Conservation (phyloP, 2,329 filamentous ascomycete genomes). For the Calycina herbarum region DNA sequence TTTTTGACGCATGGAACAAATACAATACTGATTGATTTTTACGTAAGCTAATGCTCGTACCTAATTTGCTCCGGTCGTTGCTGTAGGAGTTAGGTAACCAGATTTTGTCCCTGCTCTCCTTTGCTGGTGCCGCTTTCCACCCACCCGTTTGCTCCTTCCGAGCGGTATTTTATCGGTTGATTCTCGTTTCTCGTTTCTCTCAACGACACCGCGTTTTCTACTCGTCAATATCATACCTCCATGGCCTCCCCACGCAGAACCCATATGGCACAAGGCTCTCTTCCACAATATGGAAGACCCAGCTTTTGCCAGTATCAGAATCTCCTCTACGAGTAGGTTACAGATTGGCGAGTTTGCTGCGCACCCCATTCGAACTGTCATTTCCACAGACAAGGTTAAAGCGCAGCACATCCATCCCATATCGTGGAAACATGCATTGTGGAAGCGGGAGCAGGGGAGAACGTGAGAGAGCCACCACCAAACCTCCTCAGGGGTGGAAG, state of each 20-base stretch:
- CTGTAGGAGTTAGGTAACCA: background rate
- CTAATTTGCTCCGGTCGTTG: background rate
- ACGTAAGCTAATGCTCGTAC: background rate
- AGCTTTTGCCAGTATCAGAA: background rate
- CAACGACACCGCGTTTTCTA: background rate
- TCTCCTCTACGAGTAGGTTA: background rate
- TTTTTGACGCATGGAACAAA: background rate
- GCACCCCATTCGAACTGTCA: background rate
- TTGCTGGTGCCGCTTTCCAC: background rate
- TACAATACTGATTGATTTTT: background rate
- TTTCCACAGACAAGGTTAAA: background rate
- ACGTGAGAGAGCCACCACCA: background rate
- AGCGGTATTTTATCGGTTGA: background rate
- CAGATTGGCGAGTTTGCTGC: background rate
- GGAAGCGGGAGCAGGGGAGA: background rate
- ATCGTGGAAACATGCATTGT: conserved; percentile 2
- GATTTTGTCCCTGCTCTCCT: background rate
- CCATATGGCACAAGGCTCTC: background rate
- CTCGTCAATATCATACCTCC: background rate
- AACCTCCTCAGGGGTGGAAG: too few species aligned
- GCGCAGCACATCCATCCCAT: background rate
- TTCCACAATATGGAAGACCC: background rate
- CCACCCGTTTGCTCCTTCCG: background rate
- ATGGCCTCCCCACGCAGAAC: background rate
- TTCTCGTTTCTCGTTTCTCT: background rate